Evolutionary conservation across 805 yeast genomes (phyloP), one percentile per base, ranked within the genome.

Genomic region (Priceomyces castillae): DNA sequence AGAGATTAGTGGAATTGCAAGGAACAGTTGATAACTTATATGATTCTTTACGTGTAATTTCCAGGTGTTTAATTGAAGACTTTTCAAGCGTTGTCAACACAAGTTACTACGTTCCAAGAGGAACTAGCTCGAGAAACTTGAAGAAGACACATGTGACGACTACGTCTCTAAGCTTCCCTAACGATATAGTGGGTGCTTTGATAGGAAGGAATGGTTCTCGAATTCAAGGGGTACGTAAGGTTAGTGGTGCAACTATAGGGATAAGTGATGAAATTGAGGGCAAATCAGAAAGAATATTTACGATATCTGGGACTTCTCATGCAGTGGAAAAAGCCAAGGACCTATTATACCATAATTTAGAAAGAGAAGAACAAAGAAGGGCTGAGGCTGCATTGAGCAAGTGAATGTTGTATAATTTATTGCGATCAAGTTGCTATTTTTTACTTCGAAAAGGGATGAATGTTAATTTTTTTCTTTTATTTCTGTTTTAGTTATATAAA

Each of bases 181-280:
- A 84, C 51, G 87, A 82, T 47, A 81, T 82, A 68, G 96, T 90
- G 36, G 97, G 97, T 34, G 92, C 95, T 40, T 73, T 90, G 42
- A 87, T 90, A 54, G 97, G 97, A 46, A 84, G 84, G 52, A 81
- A 83, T 50, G 96, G 96, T 31, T 70, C 86, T 22, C 78, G 95
- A 65, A 88, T 90, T 52, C 94, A 86, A 62, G 95, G 90, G 48
- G 84, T 90, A 40, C 77, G 96, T 54, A 80, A 84, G 53, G 75
- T 75, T 28, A 78, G 90, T 39, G 90, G 90, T 33, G 90, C 96
- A 31, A 77, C 81, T 33, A 87, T 90, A 58, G 79, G 82, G 4
- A 86, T 90, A 51, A 81, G 85, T 30, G 81, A 84, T 43, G 86
- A 82, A 53, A 80, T 80, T 42, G 80, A 79, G 52, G 82, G 78